Evolutionary conservation across 2,329 filamentous ascomycete species (phyloP).

Genomic region (Massarina eburnea): DNA sequence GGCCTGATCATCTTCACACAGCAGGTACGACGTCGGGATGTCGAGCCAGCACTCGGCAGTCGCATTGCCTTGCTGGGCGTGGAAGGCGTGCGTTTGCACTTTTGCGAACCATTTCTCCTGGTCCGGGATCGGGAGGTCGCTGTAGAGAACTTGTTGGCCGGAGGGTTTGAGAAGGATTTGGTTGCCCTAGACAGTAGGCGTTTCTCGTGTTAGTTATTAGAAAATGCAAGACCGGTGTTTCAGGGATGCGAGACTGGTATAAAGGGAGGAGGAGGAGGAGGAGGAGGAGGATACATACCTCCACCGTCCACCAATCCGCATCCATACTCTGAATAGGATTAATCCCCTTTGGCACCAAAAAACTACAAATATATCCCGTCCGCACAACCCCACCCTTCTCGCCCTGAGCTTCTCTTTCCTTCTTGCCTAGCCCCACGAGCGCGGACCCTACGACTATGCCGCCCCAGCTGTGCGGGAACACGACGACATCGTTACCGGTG

Average conservation of each 20-base stretch:
- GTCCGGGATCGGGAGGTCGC: slow-evolving; percentile 28
- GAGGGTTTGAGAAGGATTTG: slow-evolving; percentile 3
- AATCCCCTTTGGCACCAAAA: too few species aligned
- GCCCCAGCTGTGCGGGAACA: slow-evolving; percentile 50
- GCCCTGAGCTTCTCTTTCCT: slow-evolving; percentile 35
- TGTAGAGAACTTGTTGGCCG: slow-evolving; percentile 23
- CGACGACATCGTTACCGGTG: slow-evolving; percentile 45
- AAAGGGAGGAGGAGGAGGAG: too few species aligned
- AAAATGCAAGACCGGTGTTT: too few species aligned
- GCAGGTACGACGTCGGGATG: slow-evolving; percentile 40
- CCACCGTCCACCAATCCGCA: too few species aligned
- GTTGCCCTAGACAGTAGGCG: neutral
- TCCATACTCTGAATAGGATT: too few species aligned
- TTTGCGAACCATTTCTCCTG: slow-evolving; percentile 22
- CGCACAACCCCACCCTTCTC: slow-evolving; percentile 44
- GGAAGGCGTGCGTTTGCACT: slow-evolving; percentile 24
- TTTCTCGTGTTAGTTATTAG: too few species aligned
- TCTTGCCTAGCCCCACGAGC: slow-evolving; percentile 37
- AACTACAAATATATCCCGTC: slow-evolving; percentile 40
- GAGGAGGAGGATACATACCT: too few species aligned
- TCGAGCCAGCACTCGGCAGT: slow-evolving; percentile 37
- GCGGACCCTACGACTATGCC: slow-evolving; percentile 45
- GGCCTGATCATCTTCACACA: slow-evolving; percentile 41
- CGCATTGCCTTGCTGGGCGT: slow-evolving; percentile 25
- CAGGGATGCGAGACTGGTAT: too few species aligned